Conservation (phyloP, 2,329 filamentous ascomycete genomes). For the Aplosporella prunicola region DNA sequence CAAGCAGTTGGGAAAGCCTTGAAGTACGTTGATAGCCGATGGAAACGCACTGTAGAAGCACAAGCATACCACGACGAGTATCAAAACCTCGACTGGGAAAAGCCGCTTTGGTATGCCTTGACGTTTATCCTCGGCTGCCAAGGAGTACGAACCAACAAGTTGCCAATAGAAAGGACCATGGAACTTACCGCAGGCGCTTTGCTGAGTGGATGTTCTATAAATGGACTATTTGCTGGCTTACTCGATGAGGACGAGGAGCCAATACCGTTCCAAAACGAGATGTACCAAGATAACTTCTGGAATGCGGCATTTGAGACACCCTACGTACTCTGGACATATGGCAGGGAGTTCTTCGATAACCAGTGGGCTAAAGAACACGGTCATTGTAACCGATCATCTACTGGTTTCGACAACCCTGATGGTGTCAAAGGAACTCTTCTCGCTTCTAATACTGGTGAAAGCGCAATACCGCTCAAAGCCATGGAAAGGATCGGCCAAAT, state of each 20-base stretch:
- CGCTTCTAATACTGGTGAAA: no score
- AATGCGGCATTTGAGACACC: neutral
- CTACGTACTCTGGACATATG: neutral
- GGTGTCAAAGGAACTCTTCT: no score
- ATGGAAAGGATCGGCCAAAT: neutral
- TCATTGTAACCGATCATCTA: no score
- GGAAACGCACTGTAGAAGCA: neutral
- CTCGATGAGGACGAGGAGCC: neutral
- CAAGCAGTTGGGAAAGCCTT: neutral
- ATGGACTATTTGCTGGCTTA: neutral
- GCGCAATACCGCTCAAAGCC: no score
- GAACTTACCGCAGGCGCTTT: neutral
- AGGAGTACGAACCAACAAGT: neutral
- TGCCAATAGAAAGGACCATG: no score
- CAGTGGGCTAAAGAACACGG: no score
- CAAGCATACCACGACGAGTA: neutral
- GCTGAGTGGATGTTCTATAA: neutral
- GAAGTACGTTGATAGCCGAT: neutral
- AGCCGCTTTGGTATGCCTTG: neutral
- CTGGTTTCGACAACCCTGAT: no score
- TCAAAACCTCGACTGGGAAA: neutral
- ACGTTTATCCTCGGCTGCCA: neutral
- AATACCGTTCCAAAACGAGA: neutral
- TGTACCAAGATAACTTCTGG: neutral
- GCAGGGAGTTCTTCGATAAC: no score